These are phyloP conservation scores for Plenodomus biglobosus DNA, from an alignment of 2,329 filamentous ascomycete genomes.

Conservation along the genomic window DNA sequence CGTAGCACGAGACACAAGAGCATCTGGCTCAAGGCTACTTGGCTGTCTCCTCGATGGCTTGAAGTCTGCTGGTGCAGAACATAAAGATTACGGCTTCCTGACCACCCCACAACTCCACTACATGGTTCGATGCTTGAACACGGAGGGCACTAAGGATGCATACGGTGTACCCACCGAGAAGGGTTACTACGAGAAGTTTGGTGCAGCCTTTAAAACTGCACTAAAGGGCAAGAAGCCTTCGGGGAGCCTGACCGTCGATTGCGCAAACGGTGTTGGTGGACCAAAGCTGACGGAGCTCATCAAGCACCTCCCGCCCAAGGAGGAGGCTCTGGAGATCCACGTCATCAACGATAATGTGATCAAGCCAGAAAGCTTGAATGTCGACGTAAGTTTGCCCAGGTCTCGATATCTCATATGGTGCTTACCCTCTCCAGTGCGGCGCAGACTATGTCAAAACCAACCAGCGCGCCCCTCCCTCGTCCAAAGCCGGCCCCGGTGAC, in stretches of 20 bases:
- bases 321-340: conserved; percentile 74
- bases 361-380: conserved; percentile 84
- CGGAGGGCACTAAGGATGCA: conserved; percentile 78
- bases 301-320: conserved; percentile 72
- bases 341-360: conserved; percentile 93
- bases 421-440: conserved; percentile 64
- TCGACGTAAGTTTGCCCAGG: conserved; percentile 63
- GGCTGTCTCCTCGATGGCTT: conserved; percentile 77
- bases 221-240: conserved; percentile 71
- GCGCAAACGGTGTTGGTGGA: conserved; percentile 94
- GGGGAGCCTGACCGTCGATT: conserved; percentile 82
- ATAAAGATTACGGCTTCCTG: conserved; percentile 83
- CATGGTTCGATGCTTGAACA: conserved; percentile 91
- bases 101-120: conserved; percentile 99
- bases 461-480: conserved; percentile 82
- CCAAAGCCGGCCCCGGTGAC: conserved; percentile 72
- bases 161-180: conserved; percentile 88
- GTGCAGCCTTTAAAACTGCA: conserved; percentile 78
- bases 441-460: conserved; percentile 98
- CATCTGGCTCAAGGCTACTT: conserved; percentile 83
- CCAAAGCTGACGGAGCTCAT: conserved; percentile 86
- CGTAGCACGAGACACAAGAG: conserved; percentile 88
- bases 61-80: conserved; percentile 71
- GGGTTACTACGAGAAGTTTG: conserved; percentile 94
- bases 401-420: neutral